Base-by-base conservation (phyloP, 345 rosid species). In the Carallia pectinifolia region DNA sequence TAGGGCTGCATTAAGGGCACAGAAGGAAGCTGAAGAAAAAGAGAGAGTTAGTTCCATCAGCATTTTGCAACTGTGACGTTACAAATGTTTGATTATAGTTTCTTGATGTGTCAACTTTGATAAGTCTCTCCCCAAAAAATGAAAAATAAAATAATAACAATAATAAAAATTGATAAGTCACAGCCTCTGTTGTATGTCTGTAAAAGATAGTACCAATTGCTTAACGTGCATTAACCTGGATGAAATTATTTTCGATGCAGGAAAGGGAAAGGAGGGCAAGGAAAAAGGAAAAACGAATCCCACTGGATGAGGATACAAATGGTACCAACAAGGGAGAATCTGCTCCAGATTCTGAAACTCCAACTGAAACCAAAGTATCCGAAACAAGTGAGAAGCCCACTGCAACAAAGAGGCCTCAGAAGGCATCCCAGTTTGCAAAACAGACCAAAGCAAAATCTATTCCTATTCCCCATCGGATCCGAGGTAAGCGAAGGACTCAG, bases 181-280 rank as follows among this genome's bases (percentile, higher is more conserved):
- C 33, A 9, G 23, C 33, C 31, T 12, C 30, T 54, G 8, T n/a
- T 19, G 30, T 55, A 7, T 55, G 23, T 23, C 13, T 9, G 0
- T 27, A 12, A 23, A 23, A 12, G 17, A 3, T 44, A 16, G 50
- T 44, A 3, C 17, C 50, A 44, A 30, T 39, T 13, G 23, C 18
- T 4, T 29, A 36, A 36, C 18, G 4, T 66, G 30, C 3, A 61
- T 44, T 60, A 44, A 56, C 31, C 53, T 16, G 7, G 5, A 15
- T 48, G 33, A 29, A 64, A 33, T 70, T 16, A 67, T 30, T 17
- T 8, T 68, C 12, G 13, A 3, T 62, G 69, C 82, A 93, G 98
- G 97, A 88, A 77, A 88, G 81, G 79, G 98, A 91, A 81, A 91
- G 86, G 85, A 89, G 68, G 77, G 81, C 78, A 30, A 91, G 83